These are phyloP conservation scores for Lactarius indigo DNA, from an alignment of 768 basidiomycete genomes.

Conservation along the genomic window DNA sequence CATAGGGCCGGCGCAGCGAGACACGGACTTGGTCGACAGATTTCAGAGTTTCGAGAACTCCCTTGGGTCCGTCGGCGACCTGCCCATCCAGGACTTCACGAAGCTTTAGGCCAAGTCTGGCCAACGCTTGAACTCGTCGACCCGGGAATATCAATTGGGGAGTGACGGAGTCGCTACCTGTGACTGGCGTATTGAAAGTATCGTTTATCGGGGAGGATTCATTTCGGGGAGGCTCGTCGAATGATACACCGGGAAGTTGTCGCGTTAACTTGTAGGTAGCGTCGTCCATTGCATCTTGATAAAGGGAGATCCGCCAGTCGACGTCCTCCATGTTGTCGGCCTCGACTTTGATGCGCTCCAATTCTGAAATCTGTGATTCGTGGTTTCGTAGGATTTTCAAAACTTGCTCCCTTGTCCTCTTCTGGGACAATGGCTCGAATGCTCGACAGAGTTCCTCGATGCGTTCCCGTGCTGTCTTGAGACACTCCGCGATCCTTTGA, in stretches of 20 bases:
- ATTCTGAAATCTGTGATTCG: not conserved
- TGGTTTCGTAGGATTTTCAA: not conserved
- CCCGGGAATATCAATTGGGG: not conserved
- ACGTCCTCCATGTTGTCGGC: not conserved
- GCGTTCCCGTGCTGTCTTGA: not conserved
- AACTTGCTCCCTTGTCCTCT: not conserved
- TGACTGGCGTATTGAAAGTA: not conserved
- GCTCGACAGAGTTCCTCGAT: not conserved
- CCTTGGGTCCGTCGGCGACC: not conserved
- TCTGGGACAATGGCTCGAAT: not conserved
- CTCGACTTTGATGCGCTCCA: conserved; percentile 7
- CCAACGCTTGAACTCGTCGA: not conserved
- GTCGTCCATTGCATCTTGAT: not conserved
- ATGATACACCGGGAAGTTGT: not conserved
- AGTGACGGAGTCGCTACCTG: not conserved
- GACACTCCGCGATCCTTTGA: not conserved
- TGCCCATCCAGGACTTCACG: not conserved
- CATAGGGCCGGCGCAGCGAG: not conserved
- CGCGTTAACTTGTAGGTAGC: not conserved
- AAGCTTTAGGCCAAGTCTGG: not conserved
- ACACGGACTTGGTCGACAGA: not conserved
- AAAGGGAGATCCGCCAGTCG: not conserved
- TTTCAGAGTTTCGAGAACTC: not conserved
- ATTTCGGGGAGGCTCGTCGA: not conserved
- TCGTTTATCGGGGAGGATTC: not conserved